Base-by-base conservation (phyloP, 371 early-diverging fungal species). In the Rhizopus stolonifer region DNA sequence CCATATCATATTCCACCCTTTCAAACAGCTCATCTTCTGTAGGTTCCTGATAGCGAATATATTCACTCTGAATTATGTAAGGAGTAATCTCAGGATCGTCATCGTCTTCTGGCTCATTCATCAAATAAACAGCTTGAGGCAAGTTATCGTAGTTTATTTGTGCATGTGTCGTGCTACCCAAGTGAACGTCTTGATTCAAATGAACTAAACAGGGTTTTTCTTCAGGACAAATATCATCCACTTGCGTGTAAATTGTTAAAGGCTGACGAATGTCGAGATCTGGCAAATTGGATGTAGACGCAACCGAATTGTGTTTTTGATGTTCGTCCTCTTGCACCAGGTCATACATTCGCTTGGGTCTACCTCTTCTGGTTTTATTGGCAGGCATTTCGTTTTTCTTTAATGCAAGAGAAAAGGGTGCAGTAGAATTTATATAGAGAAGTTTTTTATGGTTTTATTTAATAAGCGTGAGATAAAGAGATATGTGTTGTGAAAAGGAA, bases 1-100 rank as follows among this genome's bases (percentile, higher is more conserved):
- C 98, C 90, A 98, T 88, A 68, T 98, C 99, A 60, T 97, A 98
- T 66, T 98, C 99, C 14, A 94, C 85, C 2, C 77, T 72, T 21
- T 79, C 83, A 15, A 80, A 81, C 24, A 94, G 71, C 18, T 93
- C 93, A 13, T 72, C 80, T 54, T 95, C 96, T 0, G 88, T 78
- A 23, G 90, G 90, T 63, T 96, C 94, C 24, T 70, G 59, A 62
- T 81, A 73, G 40, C 74, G 76, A 49, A 85, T 77, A 51, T 81
- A 82, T 45, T 82, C 84, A 9, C 70, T 69, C 22, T 76, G 86
- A 82, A 40, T 83, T 21, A 36, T 14, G 8, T 8, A 11, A 23
- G 11, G n/a, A 18, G 2, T 34, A 19, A 22, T 22, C 15, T 15
- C 21, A 34, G 18, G 31, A 17, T 44, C 47, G 19, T 54, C 47